Evolutionary conservation across 345 rosid species (phyloP), one percentile per base, ranked within the genome.

Genomic region (Trapa incisa): DNA sequence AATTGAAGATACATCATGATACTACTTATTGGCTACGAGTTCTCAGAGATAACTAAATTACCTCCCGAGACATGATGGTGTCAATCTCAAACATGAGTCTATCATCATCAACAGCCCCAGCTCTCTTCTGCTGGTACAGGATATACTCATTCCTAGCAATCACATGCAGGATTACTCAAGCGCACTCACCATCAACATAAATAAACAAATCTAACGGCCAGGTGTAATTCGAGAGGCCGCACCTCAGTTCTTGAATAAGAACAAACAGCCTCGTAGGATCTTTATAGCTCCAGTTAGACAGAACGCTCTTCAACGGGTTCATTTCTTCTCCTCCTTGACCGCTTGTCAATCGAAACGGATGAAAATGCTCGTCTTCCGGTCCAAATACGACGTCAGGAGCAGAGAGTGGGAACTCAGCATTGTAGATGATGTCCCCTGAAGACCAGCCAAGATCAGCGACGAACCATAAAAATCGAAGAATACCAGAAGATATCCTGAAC

Each of bases 61-160:
- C 99, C 99, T 94, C 96, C 73, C 93, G 89, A 35, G 91, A 78
- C 68, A 87, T n/a, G 36, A 94, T 86, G 15, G 99, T 94, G 85
- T 89, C 85, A 47, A 87, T 78, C 74, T 94, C 97, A 76, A 94
- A 94, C 72, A 77, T 89, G 37, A 94, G 69, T 37, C 99, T 79
- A 66, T 87, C 96, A 74, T 91, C 99, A 72, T 94, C 91, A 65
- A 94, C 87, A 76, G 79, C 81, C 47, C 79, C 91, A 2, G 86
- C 92, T 8, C 85, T 88, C 74, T 70, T 86, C 74, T 75, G 72
- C 84, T 91, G 96, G 74, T 84, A 89, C 22, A 70, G 53, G 73
- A 72, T 61, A 67, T 89, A 94, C 67, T 78, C 86, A 75, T 84
- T 83, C 88, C 99, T 94, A 69, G 38, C 68, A 58, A 68, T 37